Percentiles rank a stretch among this genome's conserved stretches.
Conservation (phyloP, 805 yeast genomes). For the Saccharomyces jurei region DNA sequence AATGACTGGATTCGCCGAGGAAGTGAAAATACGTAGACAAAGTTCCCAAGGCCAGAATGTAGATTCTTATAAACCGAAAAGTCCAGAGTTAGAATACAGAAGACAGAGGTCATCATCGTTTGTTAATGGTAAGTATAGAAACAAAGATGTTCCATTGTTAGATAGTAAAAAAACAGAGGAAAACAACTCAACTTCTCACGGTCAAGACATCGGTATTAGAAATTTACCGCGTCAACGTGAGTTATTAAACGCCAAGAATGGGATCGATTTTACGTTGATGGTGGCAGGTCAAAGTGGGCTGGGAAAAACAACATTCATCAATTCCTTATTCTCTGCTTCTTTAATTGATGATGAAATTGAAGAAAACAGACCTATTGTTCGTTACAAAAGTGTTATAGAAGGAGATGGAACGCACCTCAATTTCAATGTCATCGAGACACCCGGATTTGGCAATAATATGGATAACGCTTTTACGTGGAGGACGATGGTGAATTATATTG, state of each 20-base stretch:
- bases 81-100: not conserved
- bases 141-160: not conserved
- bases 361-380: conserved; percentile 15
- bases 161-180: not conserved
- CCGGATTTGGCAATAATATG: conserved; percentile 66
- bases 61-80: not conserved
- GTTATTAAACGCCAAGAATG: conserved; percentile 37
- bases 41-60: not conserved
- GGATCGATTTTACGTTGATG: conserved; percentile 73
- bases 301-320: conserved; percentile 75
- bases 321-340: conserved; percentile 61
- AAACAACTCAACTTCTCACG: not conserved
- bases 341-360: not conserved
- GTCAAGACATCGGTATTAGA: conserved; percentile 20
- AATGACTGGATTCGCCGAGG: not conserved
- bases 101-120: not conserved
- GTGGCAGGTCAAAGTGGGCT: conserved; percentile 82
- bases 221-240: conserved; percentile 27
- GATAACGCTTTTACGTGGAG: conserved; percentile 62
- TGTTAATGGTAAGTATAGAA: not conserved
- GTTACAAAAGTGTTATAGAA: conserved; percentile 42
- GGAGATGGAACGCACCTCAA: conserved; percentile 54
- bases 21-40: not conserved
- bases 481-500: conserved; percentile 64
- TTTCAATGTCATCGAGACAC: conserved; percentile 62